Evolutionary conservation across 139 green algal genomes (phyloP).

Genomic region (Chlamydomonas applanata): DNA sequence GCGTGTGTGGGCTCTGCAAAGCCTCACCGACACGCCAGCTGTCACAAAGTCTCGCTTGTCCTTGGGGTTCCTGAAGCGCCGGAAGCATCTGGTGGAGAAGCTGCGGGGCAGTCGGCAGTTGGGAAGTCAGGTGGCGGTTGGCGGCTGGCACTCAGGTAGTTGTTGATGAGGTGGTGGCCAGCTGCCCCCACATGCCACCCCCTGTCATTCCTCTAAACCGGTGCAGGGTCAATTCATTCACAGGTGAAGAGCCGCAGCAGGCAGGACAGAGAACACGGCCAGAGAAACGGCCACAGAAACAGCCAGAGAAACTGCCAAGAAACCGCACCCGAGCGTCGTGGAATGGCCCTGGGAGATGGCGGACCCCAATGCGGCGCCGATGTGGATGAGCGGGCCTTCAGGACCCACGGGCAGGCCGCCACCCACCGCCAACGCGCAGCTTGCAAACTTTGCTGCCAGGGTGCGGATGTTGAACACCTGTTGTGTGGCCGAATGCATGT

Average conservation of each 20-base stretch:
- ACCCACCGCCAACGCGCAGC: slow-evolving; percentile 67
- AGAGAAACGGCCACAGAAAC: background rate
- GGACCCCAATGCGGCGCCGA: slow-evolving; percentile 69
- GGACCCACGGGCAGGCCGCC: slow-evolving; percentile 81
- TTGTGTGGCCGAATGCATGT: no score
- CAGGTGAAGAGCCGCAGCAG: no score
- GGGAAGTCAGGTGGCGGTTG: no score
- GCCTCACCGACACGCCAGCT: slow-evolving; percentile 59
- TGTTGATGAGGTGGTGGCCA: no score
- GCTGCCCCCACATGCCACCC: no score
- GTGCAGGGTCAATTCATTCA: no score
- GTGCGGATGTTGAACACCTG: slow-evolving; percentile 85
- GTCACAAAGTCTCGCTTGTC: slow-evolving; percentile 92
- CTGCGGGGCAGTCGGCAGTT: background rate
- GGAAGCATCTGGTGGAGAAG: slow-evolving; percentile 66
- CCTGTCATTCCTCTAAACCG: no score
- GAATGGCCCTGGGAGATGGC: slow-evolving; percentile 75
- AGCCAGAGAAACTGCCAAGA: no score
- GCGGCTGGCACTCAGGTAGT: no score
- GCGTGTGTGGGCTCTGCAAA: background rate
- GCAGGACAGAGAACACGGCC: background rate
- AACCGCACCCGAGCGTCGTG: slow-evolving; percentile 63
- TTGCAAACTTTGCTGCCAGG: slow-evolving; percentile 80
- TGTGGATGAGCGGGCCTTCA: slow-evolving; percentile 89
- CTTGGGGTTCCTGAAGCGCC: slow-evolving; percentile 83